Evolutionary conservation across 345 rosid species (phyloP).

Genomic region (Firmiana major): DNA sequence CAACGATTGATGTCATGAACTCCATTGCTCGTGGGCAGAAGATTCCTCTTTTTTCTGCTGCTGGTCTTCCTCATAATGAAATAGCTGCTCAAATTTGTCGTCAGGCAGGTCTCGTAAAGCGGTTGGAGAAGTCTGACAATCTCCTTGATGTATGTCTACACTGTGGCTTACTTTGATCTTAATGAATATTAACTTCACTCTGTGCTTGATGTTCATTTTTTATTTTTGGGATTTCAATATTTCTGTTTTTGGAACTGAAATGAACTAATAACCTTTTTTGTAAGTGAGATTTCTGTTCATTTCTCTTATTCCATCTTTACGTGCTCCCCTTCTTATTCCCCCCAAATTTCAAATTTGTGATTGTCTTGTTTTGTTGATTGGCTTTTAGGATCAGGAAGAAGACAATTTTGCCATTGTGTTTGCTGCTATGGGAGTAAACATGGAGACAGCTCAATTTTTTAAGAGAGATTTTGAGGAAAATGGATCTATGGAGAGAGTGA

Average conservation of each 20-base stretch:
- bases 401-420: constrained; percentile 97
- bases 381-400: constrained; percentile 70
- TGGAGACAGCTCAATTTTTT: constrained; percentile 98
- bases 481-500: constrained; percentile 97
- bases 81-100: constrained; percentile 99
- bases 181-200: background rate
- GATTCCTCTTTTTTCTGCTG: constrained; percentile 97
- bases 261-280: background rate
- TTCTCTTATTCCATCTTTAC: background rate
- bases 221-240: background rate
- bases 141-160: constrained; percentile 60
- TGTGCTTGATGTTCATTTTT: background rate
- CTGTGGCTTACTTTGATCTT: background rate
- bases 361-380: background rate
- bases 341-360: background rate
- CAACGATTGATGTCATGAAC: constrained; percentile 97
- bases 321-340: background rate
- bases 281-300: background rate
- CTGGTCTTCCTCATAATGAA: constrained; percentile 98
- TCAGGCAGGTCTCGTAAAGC: constrained; percentile 94
- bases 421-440: constrained; percentile 99
- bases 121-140: constrained; percentile 76
- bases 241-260: background rate
- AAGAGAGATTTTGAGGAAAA: constrained; percentile 98
- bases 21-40: constrained; percentile 99